A percentile compares a stretch with the other conserved stretches of the same genome.
These are phyloP conservation scores for Tricholoma terreum DNA, from an alignment of 768 basidiomycete genomes.

Conservation along the genomic window DNA sequence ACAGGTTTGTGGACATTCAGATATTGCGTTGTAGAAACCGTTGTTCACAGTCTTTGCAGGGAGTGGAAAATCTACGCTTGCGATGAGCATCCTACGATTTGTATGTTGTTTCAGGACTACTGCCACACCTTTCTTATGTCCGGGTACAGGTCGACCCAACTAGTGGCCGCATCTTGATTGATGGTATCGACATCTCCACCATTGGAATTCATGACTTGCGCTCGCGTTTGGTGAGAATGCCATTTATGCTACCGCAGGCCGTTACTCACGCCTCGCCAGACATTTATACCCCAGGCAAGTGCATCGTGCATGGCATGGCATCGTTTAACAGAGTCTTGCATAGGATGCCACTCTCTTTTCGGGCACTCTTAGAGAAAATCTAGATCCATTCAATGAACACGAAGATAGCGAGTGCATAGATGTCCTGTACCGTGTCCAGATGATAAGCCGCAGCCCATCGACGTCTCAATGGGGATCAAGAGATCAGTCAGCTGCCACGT, in stretches of 20 bases:
- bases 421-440: constrained; percentile 77
- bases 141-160: constrained; percentile 63
- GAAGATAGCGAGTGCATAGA: constrained; percentile 78
- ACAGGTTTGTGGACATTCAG: constrained; percentile 43
- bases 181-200: constrained; percentile 83
- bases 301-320: not conserved
- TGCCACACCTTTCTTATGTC: not conserved
- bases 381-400: constrained; percentile 81
- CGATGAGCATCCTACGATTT: constrained; percentile 84
- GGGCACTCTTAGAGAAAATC: constrained; percentile 70
- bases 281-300: constrained; percentile 68
- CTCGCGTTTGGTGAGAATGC: constrained; percentile 58
- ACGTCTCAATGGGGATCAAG: constrained; percentile 51
- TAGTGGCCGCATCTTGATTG: constrained; percentile 73
- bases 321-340: not conserved
- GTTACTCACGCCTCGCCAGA: constrained; percentile 37
- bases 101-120: constrained; percentile 35
- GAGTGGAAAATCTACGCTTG: constrained; percentile 80
- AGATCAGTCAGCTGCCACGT: constrained; percentile 43
- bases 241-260: not conserved
- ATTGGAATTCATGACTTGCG: constrained; percentile 84
- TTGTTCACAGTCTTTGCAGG: constrained; percentile 33
- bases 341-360: constrained; percentile 77
- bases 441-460: constrained; percentile 52
- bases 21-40: constrained; percentile 1